These are phyloP conservation scores for Alternaria tenuissima DNA, from an alignment of 2,329 filamentous ascomycete species.

Conservation along the genomic window DNA sequence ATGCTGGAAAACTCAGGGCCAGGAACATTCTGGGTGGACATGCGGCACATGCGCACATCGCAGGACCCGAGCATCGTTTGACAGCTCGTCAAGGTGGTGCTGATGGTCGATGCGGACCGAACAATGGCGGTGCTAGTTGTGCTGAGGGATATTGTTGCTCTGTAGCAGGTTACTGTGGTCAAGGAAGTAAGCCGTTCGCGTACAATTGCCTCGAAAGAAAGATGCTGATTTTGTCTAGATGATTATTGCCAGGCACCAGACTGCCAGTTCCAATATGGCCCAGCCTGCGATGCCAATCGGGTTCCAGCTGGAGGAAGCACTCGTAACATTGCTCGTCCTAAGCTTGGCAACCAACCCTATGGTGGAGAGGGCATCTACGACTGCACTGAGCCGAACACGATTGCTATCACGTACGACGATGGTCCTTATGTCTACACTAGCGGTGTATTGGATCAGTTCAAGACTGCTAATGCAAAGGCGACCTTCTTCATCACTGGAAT, in stretches of 20 bases:
- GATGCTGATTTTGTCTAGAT: not conserved
- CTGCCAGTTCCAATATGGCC: slow-evolving; percentile 67
- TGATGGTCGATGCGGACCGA: slow-evolving; percentile 44
- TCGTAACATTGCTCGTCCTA: slow-evolving; percentile 58
- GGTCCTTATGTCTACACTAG: slow-evolving; percentile 70
- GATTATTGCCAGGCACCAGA: slow-evolving; percentile 68
- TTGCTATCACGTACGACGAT: slow-evolving; percentile 74
- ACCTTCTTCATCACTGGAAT: slow-evolving; percentile 73
- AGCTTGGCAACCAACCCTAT: slow-evolving; percentile 63
- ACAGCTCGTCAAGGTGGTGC: slow-evolving; percentile 44
- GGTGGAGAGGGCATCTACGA: slow-evolving; percentile 66
- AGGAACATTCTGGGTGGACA: slow-evolving; percentile 33
- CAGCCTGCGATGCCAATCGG: slow-evolving; percentile 66
- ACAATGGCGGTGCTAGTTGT: slow-evolving; percentile 39
- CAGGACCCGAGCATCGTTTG: slow-evolving; percentile 22
- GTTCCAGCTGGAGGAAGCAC: slow-evolving; percentile 64
- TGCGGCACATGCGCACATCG: slow-evolving; percentile 24
- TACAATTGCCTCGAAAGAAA: not conserved
- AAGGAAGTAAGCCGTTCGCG: slow-evolving; percentile 34
- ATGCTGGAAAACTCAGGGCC: slow-evolving; percentile 33
- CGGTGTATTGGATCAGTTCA: slow-evolving; percentile 68
- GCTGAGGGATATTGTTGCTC: slow-evolving; percentile 48
- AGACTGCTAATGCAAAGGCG: slow-evolving; percentile 65
- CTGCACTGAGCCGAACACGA: slow-evolving; percentile 61
- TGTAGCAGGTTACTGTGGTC: slow-evolving; percentile 28